Base-by-base conservation (phyloP, 176 grass and related monocot species). In the Zea luxurians region DNA sequence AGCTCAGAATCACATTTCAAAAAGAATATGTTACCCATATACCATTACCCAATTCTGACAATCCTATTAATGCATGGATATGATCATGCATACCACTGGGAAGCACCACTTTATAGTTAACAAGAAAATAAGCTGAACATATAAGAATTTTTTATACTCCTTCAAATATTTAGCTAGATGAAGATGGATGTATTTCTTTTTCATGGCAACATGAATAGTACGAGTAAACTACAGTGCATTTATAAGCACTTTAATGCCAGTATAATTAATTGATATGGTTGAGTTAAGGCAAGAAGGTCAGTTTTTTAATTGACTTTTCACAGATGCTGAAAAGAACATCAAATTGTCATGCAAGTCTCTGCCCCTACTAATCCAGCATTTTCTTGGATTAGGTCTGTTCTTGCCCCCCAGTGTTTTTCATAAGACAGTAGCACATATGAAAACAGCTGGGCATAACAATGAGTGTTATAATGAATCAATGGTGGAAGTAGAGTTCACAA, bases 171-270 rank as follows among this genome's bases (percentile, higher is more conserved):
- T 42, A 76, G 71, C 20, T 71, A 10, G 10, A 37, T 66, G n/a
- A 41, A 69, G n/a, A 76, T 77, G 58, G 65, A 17, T 81, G 43
- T 44, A 64, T 66, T 76, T 64, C 46, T 70, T 50, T 70, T 57
- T 84, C 76, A 74, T 69, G 16, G 8, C 55, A 78, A 68, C 50
- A 83, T 35, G 54, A 83, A 83, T 44, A 40, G 37, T 73, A n/a
- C 64, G 79, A 54, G 69, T 16, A 48, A 52, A 48, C 4, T 70
- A 40, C 46, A 75, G 48, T 58, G 60, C 61, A 78, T 78, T 68
- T 82, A 85, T 71, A 78, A 53, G 21, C 61, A 60, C 50, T 78
- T 59, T 45, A 78, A 62, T 72, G 65, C 52, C 11, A 7, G 2
- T 68, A 53, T 62, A 68, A 81, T 36, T 52, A 43, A 11, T 55